These are phyloP conservation scores for Elaphomyces granulatus DNA, from an alignment of 495 filamentous ascomycete genomes.

Conservation along the genomic window DNA sequence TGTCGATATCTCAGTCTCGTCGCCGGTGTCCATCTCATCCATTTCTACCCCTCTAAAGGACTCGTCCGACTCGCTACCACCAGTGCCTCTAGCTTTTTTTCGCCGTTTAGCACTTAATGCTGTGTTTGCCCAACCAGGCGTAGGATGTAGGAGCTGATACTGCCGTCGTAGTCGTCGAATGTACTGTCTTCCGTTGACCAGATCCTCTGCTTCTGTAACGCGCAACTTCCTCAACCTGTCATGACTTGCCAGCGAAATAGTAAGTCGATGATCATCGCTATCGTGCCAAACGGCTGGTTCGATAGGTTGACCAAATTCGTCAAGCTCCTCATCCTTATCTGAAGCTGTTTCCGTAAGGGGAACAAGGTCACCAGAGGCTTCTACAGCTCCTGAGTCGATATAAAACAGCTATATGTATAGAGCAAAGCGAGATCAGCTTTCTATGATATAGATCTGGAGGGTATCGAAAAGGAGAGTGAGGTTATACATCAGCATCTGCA, in stretches of 20 bases:
- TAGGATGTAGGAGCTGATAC: conserved; percentile 64
- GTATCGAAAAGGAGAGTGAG: conserved; percentile 8
- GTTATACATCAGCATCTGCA: conserved; percentile 52
- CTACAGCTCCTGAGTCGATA: conserved; percentile 46
- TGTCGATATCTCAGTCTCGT: conserved; percentile 45
- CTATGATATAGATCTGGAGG: not conserved
- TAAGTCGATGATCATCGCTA: conserved; percentile 83
- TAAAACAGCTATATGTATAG: conserved; percentile 45
- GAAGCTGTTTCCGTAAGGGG: conserved; percentile 19
- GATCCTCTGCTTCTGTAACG: conserved; percentile 63
- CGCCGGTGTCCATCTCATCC: conserved; percentile 35
- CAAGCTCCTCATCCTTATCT: conserved; percentile 20
- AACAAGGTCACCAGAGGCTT: conserved; percentile 28
- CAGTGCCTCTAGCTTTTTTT: conserved; percentile 30
- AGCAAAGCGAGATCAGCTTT: conserved; percentile 5
- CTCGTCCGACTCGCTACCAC: conserved; percentile 32
- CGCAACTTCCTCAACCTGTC: conserved; percentile 68
- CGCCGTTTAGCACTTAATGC: conserved; percentile 34
- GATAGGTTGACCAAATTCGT: conserved; percentile 5
- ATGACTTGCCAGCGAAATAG: conserved; percentile 62
- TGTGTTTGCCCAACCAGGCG: conserved; percentile 60
- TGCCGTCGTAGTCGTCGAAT: conserved; percentile 63
- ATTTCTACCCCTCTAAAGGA: conserved; percentile 9
- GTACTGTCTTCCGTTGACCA: conserved; percentile 78
- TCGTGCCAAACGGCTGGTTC: conserved; percentile 66